phyloP scores from a whole-genome alignment of 495 filamentous ascomycete genomes.

The Talaromyces stipitatus region DNA sequence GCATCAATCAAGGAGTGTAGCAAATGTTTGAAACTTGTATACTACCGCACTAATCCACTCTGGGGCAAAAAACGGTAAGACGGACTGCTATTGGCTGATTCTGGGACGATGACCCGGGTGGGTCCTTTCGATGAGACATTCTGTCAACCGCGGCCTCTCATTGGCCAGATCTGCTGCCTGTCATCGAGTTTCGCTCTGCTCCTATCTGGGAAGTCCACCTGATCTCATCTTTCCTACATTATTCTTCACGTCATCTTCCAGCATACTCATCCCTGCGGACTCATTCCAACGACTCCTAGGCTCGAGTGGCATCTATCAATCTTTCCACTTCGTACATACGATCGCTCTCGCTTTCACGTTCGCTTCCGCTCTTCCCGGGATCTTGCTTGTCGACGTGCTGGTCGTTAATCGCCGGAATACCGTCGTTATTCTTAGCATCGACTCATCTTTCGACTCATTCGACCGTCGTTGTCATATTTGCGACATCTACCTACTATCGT shows the following conservation, averaged over 20 bases:
- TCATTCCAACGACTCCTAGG: background rate
- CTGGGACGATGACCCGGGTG: background rate
- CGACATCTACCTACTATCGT: background rate
- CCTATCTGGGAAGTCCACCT: background rate
- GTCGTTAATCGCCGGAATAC: background rate
- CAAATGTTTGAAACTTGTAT: background rate
- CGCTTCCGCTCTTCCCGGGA: background rate
- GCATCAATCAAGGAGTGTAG: no score
- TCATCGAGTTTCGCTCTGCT: background rate
- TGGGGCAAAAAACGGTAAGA: background rate
- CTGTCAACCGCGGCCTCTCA: background rate
- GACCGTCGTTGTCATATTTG: background rate
- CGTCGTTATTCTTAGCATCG: background rate
- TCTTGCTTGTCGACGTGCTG: background rate
- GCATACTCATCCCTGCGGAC: background rate
- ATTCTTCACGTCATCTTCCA: background rate
- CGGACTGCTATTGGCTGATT: background rate
- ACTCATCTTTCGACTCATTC: background rate
- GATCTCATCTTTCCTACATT: background rate
- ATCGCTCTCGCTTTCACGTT: background rate
- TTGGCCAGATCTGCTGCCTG: background rate
- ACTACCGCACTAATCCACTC: background rate
- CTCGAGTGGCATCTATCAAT: background rate
- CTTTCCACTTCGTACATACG: background rate
- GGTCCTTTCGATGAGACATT: background rate